A percentile compares a stretch with the other conserved stretches of the same genome.
These are phyloP conservation scores for Lecanicillium sp. DNA, from an alignment of 2,329 filamentous ascomycete species.

Conservation along the genomic window DNA sequence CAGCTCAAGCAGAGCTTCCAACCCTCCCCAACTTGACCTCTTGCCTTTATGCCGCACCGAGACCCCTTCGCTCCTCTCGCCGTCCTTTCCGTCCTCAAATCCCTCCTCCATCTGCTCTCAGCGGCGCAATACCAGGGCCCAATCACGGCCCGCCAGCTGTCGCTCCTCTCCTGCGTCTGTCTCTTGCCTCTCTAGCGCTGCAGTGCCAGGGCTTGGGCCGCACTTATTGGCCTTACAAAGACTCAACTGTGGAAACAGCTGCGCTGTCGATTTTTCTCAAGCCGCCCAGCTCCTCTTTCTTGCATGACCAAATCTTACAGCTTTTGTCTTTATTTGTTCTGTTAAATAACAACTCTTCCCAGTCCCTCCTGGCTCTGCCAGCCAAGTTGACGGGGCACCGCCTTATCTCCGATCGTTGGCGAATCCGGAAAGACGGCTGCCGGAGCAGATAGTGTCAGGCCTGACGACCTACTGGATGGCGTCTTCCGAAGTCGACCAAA, in stretches of 20 bases:
- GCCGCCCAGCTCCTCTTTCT: slow-evolving; percentile 18
- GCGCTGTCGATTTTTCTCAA: slow-evolving; percentile 2
- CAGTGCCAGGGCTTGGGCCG: slow-evolving; percentile 12
- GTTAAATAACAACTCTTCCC: slow-evolving; percentile 9
- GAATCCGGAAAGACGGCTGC: slow-evolving; percentile 1
- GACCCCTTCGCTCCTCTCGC: background rate
- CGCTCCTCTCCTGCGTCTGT: slow-evolving; percentile 18
- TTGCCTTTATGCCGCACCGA: no score
- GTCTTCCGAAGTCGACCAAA: slow-evolving; percentile 94
- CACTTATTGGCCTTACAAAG: slow-evolving; percentile 9
- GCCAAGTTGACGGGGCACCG: slow-evolving; percentile 2
- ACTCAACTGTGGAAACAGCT: slow-evolving; percentile 12
- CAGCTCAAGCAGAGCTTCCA: no score
- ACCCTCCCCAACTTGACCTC: background rate
- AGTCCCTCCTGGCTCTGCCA: slow-evolving; percentile 11
- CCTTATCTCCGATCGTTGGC: background rate
- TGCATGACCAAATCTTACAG: slow-evolving; percentile 19
- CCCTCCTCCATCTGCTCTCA: background rate
- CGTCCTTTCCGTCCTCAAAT: background rate
- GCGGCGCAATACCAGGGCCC: slow-evolving; percentile 17
- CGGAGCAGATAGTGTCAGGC: slow-evolving; percentile 8
- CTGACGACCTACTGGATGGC: slow-evolving; percentile 57
- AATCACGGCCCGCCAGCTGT: slow-evolving; percentile 33
- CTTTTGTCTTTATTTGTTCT: slow-evolving; percentile 12
- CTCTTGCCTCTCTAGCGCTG: slow-evolving; percentile 12